Evolutionary conservation across 257 asterid genomes (phyloP).

Genomic region (Galeopsis tetrahit): DNA sequence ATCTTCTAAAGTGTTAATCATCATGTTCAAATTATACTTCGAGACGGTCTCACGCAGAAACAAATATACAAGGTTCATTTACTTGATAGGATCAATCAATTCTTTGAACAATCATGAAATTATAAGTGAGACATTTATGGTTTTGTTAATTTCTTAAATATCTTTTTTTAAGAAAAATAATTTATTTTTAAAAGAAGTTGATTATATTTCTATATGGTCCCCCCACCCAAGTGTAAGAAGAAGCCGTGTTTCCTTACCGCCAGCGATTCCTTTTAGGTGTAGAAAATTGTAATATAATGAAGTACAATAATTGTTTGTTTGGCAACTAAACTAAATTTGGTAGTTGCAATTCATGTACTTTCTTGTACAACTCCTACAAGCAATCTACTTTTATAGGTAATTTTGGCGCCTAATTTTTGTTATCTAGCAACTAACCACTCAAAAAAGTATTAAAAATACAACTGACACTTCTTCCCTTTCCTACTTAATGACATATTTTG

Average conservation of each 20-base stretch:
- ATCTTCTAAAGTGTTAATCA: too few species aligned
- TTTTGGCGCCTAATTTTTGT: conserved; percentile 48
- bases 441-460: not conserved
- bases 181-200: too few species aligned
- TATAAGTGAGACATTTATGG: not conserved
- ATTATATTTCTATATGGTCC: conserved; percentile 12
- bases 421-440: conserved; percentile 7
- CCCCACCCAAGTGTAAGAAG: conserved; percentile 27
- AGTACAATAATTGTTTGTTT: conserved; percentile 36
- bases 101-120: not conserved
- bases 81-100: not conserved
- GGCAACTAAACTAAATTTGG: conserved; percentile 54
- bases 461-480: too few species aligned
- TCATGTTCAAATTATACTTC: too few species aligned
- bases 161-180: too few species aligned
- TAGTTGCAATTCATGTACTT: conserved; percentile 35
- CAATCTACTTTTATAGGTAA: conserved; percentile 34
- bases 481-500: too few species aligned
- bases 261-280: conserved; percentile 28
- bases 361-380: conserved; percentile 31
- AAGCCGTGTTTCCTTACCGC: conserved; percentile 36
- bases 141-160: too few species aligned
- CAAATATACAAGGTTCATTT: too few species aligned
- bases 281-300: not conserved
- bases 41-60: too few species aligned